Evolutionary conservation across 176 grass and related monocot species (phyloP), one percentile per base, ranked within the genome.

Genomic region (Poa annua): DNA sequence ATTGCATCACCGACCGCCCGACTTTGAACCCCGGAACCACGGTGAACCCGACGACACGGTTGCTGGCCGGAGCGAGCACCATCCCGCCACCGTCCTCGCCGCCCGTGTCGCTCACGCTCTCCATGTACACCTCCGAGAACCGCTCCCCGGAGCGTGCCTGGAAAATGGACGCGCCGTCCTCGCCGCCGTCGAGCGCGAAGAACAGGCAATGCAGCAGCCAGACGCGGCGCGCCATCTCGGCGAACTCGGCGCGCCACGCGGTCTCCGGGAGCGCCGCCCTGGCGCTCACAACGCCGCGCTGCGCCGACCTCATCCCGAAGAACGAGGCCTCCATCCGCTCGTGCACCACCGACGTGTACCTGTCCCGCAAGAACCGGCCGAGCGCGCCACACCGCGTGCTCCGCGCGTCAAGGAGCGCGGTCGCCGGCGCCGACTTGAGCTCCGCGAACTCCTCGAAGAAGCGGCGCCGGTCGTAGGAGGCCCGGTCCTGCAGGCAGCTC

Each of bases 61-160:
- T 44, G 32, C 60, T 44, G 21, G 32, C 38, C 11, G n/a, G 26
- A 11, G 44, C 38, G 0, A 32, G 13, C 6, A 19, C 33, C 6
- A 17, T 13, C 19, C 8, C 7, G 21, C 20, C 53, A 10, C 19
- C 44, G 26, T 75, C 86, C 4, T 84, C 83, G 11, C 47, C 69
- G 16, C 82, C 86, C 8, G 19, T 57, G 77, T 89, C 86, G 15
- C 48, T 81, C 34, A 92, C 85, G 74, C 85, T 96, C 81, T 95
- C 96, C 96, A 96, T 98, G 87, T 95, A 95, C 36, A 98, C 91
- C 80, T 95, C 91, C 20, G 92, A 95, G 87, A 95, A 98, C 61
- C 92, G 82, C 0, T 74, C 66, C 4, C 96, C 89, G 26, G 82
- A 42, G 2, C 68, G 78, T 38, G 80, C 75, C 78, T 93, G 96